Percentiles rank a stretch among this genome's conserved stretches.
Evolutionary conservation across 73 alveolate species (phyloP).

Genomic region (Blepharisma japonicum): DNA sequence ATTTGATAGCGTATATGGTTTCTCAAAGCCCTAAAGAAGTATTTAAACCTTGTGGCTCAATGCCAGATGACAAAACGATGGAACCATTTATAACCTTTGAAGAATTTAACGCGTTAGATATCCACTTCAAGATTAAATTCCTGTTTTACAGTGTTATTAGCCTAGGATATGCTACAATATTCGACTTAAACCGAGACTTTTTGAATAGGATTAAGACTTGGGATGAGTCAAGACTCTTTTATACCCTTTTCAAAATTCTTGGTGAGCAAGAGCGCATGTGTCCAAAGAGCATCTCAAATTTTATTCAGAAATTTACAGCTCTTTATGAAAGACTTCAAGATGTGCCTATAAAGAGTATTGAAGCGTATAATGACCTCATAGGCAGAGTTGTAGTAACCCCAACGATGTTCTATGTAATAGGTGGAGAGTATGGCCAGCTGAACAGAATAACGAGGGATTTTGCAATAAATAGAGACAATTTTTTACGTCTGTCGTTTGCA

Average conservation of each 20-base stretch:
- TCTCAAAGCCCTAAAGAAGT: too few species aligned
- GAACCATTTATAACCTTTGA: background rate
- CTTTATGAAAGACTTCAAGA: background rate
- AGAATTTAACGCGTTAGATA: background rate
- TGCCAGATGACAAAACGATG: background rate
- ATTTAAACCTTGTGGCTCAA: background rate
- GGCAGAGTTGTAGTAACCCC: conserved; percentile 8
- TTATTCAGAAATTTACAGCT: background rate
- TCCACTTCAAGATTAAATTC: background rate
- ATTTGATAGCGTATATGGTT: background rate
- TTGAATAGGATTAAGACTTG: background rate
- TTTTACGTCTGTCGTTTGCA: conserved; percentile 61
- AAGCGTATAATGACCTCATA: background rate
- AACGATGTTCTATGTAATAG: background rate
- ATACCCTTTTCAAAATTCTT: background rate
- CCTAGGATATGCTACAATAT: background rate
- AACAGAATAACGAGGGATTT: conserved; percentile 68
- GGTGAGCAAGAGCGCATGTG: background rate
- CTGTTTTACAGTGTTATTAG: conserved; percentile 13
- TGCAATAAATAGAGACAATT: conserved; percentile 49
- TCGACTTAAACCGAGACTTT: background rate
- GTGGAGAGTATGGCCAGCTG: conserved; percentile 35
- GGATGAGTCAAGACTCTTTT: background rate
- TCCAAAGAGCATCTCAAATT: background rate
- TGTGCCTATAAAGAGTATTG: background rate